Evolutionary conservation across 176 grass and related monocot genomes (phyloP).

Genomic region (Avena eriantha): DNA sequence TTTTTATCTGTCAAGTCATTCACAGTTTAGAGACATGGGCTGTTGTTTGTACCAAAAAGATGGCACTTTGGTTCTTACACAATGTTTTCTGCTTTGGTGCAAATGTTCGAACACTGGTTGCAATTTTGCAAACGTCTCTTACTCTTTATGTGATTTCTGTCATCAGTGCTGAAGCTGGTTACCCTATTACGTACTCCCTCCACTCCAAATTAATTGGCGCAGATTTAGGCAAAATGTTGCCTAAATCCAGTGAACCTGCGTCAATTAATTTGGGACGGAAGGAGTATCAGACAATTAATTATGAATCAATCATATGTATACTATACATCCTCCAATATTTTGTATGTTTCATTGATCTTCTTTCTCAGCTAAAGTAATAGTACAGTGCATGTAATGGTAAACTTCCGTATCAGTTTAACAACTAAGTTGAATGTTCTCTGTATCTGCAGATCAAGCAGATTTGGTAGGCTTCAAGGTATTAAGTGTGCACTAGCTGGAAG

Average conservation of each 20-base stretch:
- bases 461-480: slow-evolving; percentile 70
- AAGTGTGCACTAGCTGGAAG: slow-evolving; percentile 74
- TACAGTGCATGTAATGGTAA: not conserved
- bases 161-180: not conserved
- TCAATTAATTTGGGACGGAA: too few species aligned
- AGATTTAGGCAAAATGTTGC: too few species aligned
- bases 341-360: not conserved
- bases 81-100: slow-evolving; percentile 4
- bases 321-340: not conserved
- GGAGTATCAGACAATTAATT: slow-evolving; percentile 1
- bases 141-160: not conserved
- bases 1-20: not conserved
- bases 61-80: not conserved
- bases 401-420: slow-evolving; percentile 23
- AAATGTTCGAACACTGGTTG: slow-evolving; percentile 27
- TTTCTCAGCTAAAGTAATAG: slow-evolving; percentile 18
- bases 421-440: slow-evolving; percentile 21
- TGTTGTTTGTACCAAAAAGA: slow-evolving; percentile 11
- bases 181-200: not conserved
- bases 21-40: not conserved
- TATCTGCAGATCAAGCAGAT: slow-evolving; percentile 77
- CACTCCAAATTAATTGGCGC: too few species aligned
- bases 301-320: slow-evolving; percentile 3
- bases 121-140: slow-evolving; percentile 17
- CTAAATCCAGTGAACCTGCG: too few species aligned